Evolutionary conservation across 495 filamentous ascomycete species (phyloP).

Genomic region (Trichoderma asperelloides): DNA sequence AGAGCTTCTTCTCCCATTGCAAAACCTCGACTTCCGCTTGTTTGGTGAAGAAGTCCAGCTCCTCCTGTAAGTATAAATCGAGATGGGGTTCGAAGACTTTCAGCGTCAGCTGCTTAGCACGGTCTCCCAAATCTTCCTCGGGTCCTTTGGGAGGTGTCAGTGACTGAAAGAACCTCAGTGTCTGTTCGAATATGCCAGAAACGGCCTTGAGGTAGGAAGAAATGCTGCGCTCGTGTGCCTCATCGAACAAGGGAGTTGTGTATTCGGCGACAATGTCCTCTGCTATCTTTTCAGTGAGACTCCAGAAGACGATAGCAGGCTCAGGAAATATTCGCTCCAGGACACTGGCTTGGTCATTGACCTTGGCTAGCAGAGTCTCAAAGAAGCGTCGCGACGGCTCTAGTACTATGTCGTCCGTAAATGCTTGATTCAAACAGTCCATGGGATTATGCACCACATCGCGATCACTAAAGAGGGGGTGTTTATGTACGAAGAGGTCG

Average conservation of each 20-base stretch:
- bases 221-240: slow-evolving; percentile 68
- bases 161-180: slow-evolving; percentile 60
- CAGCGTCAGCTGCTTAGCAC: slow-evolving; percentile 52
- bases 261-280: slow-evolving; percentile 85
- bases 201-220: slow-evolving; percentile 80
- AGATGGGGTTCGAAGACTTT: slow-evolving; percentile 83
- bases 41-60: slow-evolving; percentile 74
- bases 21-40: slow-evolving; percentile 66
- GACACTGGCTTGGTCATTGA: slow-evolving; percentile 76
- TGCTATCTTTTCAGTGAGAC: slow-evolving; percentile 72
- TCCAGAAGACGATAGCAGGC: slow-evolving; percentile 59
- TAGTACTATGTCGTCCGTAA: slow-evolving; percentile 53
- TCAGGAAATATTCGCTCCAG: slow-evolving; percentile 81
- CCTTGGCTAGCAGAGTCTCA: slow-evolving; percentile 54
- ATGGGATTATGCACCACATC: slow-evolving; percentile 64
- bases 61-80: slow-evolving; percentile 87
- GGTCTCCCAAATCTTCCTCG: slow-evolving; percentile 20
- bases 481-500: slow-evolving; percentile 80
- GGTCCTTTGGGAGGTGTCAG: slow-evolving; percentile 45
- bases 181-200: slow-evolving; percentile 79
- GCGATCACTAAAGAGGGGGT: slow-evolving; percentile 68
- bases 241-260: slow-evolving; percentile 76
- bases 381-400: slow-evolving; percentile 79
- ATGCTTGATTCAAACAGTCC: slow-evolving; percentile 69
- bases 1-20: slow-evolving; percentile 84